Evolutionary conservation across 2,329 filamentous ascomycete species (phyloP), one percentile per base, ranked within the genome.

Genomic region (Penicillium capsulatum): DNA sequence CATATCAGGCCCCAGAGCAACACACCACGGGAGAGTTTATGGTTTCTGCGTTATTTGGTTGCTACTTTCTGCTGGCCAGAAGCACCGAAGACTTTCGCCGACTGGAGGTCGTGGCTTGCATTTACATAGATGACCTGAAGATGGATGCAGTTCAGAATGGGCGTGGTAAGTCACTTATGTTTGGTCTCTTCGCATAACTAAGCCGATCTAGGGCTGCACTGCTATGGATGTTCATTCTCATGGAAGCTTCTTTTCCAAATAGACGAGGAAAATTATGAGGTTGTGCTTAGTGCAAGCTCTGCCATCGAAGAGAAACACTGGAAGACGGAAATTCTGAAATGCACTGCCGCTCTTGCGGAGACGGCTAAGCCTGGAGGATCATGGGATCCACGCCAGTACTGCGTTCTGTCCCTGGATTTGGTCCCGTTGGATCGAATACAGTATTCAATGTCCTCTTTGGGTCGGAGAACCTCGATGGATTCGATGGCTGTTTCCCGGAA

Each of bases 241-340:
- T 97, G 90, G 91, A 98, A 97, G 61, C 57, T 96, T 8, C 74
- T 87, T 2, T 96, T 97, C 56, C 83, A 92, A 59, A 79, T 79
- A 49, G 75, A 84, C 40, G 78, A 84, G 50, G 80, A 85, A 44
- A 71, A 91, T 37, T 91, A 86, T 59, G 91, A 97, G 64, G 67
- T 95, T 11, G 80, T 96, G 28, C 74, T 95, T 67, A 94, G 85
- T 50, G 91, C 89, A 24, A 95, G 89, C 54, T 91, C 84, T 1
- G 72, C 80, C 1, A 79, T 76, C 28, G 91, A 98, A 60, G 87
- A 92, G 55, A 70, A 77, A 31, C 80, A 83, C 54, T 98, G 92
- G 91, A 81, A 83, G 47, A 73, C 70, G 11, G 77, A 82, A n/a
- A 70, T 95, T 15, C 64, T 71, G 19, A 71, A 72, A 45, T 69